Conservation (phyloP, 345 rosid genomes). For the Rhodamnia rubescens region DNA sequence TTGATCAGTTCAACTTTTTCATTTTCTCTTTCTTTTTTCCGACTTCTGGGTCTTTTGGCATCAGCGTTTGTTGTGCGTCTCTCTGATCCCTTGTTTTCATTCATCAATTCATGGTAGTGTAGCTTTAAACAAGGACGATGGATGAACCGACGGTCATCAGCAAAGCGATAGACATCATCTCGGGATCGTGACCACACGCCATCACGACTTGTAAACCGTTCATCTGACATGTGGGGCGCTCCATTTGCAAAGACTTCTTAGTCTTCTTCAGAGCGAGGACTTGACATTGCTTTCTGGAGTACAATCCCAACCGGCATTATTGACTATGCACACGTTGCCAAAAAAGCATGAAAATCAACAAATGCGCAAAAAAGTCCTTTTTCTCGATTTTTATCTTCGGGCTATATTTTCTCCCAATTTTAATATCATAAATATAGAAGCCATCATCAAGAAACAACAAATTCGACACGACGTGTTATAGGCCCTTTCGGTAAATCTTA, state of each 20-base stretch:
- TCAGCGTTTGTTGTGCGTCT: neutral
- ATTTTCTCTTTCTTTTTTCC: no score
- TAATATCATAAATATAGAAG: neutral
- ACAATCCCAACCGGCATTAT: neutral
- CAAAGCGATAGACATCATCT: neutral
- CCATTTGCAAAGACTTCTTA: neutral
- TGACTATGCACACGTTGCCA: neutral
- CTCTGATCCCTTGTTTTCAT: neutral
- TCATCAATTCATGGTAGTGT: neutral
- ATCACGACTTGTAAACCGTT: neutral
- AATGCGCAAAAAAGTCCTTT: neutral
- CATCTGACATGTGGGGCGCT: no score
- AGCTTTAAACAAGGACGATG: neutral
- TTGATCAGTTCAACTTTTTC: neutral
- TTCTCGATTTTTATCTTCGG: neutral
- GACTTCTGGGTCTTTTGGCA: neutral
- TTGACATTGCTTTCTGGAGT: neutral
- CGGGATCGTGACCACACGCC: neutral
- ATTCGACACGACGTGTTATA: neutral
- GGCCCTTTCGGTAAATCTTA: neutral
- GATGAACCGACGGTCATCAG: neutral
- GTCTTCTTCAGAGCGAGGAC: neutral
- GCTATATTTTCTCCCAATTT: neutral
- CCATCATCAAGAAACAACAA: neutral
- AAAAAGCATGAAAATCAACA: neutral